A percentile compares a stretch with the other conserved stretches of the same genome.
phyloP scores from a whole-genome alignment of 495 filamentous ascomycete species.

The Penicillium maclennaniae region DNA sequence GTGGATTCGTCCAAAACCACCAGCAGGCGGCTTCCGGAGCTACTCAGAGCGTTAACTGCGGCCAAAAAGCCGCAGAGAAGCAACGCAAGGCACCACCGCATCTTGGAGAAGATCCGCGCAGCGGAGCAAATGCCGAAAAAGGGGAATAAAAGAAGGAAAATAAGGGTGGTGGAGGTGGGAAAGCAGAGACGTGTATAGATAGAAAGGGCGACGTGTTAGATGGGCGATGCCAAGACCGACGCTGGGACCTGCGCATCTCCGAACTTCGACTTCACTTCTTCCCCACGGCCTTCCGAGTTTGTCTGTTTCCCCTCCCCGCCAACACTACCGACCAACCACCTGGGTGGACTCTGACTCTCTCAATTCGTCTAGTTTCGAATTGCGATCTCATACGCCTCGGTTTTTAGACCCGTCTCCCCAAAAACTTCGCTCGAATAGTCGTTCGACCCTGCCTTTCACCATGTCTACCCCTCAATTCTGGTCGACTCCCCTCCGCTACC shows the following conservation, averaged over 20 bases:
- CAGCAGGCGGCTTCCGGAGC: slow-evolving; percentile 73
- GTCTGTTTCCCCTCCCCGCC: slow-evolving; percentile 7
- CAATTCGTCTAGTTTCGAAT: slow-evolving; percentile 2
- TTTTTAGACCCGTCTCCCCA: not conserved
- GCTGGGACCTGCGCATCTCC: slow-evolving; percentile 36
- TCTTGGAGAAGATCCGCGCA: slow-evolving; percentile 48
- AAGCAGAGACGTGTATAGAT: slow-evolving; percentile 15
- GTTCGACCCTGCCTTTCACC: slow-evolving; percentile 22
- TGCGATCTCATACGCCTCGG: not conserved
- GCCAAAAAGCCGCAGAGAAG: slow-evolving; percentile 60
- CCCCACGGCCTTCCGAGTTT: slow-evolving; percentile 24
- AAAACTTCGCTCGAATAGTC: slow-evolving; percentile 12
- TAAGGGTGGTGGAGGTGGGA: slow-evolving; percentile 16
- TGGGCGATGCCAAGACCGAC: slow-evolving; percentile 43
- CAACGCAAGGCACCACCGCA: slow-evolving; percentile 74
- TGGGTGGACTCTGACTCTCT: slow-evolving; percentile 2
- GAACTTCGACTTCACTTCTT: slow-evolving; percentile 31
- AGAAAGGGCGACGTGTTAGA: slow-evolving; percentile 50
- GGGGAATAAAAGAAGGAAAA: slow-evolving; percentile 16
- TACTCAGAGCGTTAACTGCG: slow-evolving; percentile 71
- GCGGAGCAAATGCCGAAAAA: slow-evolving; percentile 27
- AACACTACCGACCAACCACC: slow-evolving; percentile 8
- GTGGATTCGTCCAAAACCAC: slow-evolving; percentile 79
- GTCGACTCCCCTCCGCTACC: slow-evolving; percentile 72
- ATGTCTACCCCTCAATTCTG: slow-evolving; percentile 81